Conservation (phyloP, 1,139 yeast genomes). For the Lizanozyma gosingica region DNA sequence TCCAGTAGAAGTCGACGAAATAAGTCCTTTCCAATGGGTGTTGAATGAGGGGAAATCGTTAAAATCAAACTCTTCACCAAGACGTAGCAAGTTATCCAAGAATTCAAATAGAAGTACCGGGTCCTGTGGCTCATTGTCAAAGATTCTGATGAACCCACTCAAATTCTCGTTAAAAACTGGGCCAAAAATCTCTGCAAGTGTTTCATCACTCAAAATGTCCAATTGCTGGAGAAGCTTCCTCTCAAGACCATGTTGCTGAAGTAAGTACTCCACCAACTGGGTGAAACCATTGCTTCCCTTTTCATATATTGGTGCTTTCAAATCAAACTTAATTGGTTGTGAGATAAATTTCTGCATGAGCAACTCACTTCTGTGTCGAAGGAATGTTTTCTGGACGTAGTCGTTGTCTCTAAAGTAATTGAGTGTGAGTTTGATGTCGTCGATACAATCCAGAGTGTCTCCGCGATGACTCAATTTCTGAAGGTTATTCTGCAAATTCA, state of each 20-base stretch:
- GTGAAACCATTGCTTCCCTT: slow-evolving; percentile 55
- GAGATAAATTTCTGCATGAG: slow-evolving; percentile 40
- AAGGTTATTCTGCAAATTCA: slow-evolving; percentile 28
- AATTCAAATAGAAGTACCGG: not conserved
- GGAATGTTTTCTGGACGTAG: slow-evolving; percentile 34
- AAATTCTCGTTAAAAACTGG: slow-evolving; percentile 16
- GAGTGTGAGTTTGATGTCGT: slow-evolving; percentile 32
- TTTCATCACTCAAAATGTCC: slow-evolving; percentile 8
- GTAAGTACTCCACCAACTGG: slow-evolving; percentile 44
- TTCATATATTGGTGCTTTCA: slow-evolving; percentile 43
- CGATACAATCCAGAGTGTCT: slow-evolving; percentile 15
- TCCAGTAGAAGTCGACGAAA: not conserved
- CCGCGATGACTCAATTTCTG: slow-evolving; percentile 9
- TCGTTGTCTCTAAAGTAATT: slow-evolving; percentile 36
- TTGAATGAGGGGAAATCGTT: slow-evolving; percentile 1
- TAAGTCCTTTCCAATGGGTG: not conserved
- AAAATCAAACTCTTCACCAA: slow-evolving; percentile 2
- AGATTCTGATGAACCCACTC: slow-evolving; percentile 8
- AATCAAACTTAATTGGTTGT: slow-evolving; percentile 26
- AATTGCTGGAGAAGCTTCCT: slow-evolving; percentile 3
- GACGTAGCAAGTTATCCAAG: not conserved
- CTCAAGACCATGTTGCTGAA: slow-evolving; percentile 15
- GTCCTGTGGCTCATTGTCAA: slow-evolving; percentile 5
- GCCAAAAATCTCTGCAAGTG: slow-evolving; percentile 16
- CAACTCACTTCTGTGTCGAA: slow-evolving; percentile 37